Evolutionary conservation across 352 stramenopile genomes (phyloP).

Genomic region (Phytophthora sojae): DNA sequence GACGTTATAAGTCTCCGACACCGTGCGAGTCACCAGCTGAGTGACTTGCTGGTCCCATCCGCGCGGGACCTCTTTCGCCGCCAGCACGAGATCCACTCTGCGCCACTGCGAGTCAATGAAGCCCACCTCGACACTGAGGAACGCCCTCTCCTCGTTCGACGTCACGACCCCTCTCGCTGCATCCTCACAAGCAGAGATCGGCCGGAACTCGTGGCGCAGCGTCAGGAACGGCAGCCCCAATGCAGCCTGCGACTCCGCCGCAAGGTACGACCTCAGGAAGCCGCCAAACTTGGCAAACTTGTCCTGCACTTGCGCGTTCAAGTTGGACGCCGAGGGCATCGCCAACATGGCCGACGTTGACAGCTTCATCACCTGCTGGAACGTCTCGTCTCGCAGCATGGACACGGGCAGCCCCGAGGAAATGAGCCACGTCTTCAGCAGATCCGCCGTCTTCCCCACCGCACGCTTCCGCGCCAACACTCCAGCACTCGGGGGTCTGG

Average conservation of each 20-base stretch:
- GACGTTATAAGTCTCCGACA: constrained; percentile 28
- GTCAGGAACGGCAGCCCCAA: constrained; percentile 35
- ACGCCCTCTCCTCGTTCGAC: constrained; percentile 22
- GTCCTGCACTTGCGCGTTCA: constrained; percentile 25
- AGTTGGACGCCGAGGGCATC: constrained; percentile 14
- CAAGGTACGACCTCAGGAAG: constrained; percentile 32
- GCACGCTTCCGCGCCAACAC: constrained; percentile 10
- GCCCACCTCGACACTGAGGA: constrained; percentile 22
- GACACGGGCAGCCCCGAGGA: constrained; percentile 32
- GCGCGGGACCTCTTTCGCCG: constrained; percentile 24
- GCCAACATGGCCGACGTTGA: background rate
- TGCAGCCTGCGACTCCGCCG: constrained; percentile 25
- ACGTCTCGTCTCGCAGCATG: constrained; percentile 20
- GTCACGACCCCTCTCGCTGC: constrained; percentile 8
- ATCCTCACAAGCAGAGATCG: constrained; percentile 9
- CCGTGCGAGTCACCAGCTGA: constrained; percentile 24
- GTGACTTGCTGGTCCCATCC: constrained; percentile 26
- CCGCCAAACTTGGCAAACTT: constrained; percentile 37
- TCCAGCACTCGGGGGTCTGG: background rate
- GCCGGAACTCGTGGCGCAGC: constrained; percentile 27
- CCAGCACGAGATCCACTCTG: constrained; percentile 35
- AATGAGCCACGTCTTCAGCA: constrained; percentile 41
- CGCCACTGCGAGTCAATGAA: constrained; percentile 49
- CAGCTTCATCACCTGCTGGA: constrained; percentile 32
- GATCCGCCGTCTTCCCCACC: constrained; percentile 18